phyloP scores from a whole-genome alignment of 2,329 filamentous ascomycete species.

The Penicillium brevicompactum region DNA sequence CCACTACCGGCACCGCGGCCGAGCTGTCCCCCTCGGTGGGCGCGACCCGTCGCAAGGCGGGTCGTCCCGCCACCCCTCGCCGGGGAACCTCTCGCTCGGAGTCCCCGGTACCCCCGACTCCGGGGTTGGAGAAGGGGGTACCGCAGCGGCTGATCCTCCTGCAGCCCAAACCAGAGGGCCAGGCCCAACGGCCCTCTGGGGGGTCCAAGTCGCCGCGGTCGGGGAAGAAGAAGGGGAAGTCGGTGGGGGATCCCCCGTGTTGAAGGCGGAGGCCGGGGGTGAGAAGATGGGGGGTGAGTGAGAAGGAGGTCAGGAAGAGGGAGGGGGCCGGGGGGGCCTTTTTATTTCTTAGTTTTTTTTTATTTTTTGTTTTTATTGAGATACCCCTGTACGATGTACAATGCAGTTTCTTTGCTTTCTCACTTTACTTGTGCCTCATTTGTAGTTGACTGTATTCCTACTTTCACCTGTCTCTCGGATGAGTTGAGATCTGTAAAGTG shows the following conservation, averaged over 20 bases:
- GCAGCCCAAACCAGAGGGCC: neutral
- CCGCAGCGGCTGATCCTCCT: neutral
- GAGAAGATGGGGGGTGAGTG: neutral
- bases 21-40: constrained; percentile 26
- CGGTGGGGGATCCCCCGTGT: neutral
- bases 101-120: constrained; percentile 1
- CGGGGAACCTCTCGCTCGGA: neutral
- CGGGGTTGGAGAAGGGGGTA: neutral
- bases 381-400: neutral
- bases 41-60: constrained; percentile 28
- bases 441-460: too few species aligned
- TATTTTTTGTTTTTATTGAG: neutral
- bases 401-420: neutral
- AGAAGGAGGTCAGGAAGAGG: neutral
- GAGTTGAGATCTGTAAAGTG: too few species aligned
- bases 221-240: neutral
- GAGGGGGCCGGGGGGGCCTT: neutral
- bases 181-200: neutral
- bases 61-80: neutral
- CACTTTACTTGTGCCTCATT: too few species aligned
- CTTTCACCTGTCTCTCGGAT: too few species aligned
- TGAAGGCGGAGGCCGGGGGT: neutral
- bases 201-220: neutral
- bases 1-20: constrained; percentile 44
- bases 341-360: neutral